A percentile compares a stretch with the other conserved stretches of the same genome.
Evolutionary conservation across 345 rosid species (phyloP).

Genomic region (Barbarea vulgaris): DNA sequence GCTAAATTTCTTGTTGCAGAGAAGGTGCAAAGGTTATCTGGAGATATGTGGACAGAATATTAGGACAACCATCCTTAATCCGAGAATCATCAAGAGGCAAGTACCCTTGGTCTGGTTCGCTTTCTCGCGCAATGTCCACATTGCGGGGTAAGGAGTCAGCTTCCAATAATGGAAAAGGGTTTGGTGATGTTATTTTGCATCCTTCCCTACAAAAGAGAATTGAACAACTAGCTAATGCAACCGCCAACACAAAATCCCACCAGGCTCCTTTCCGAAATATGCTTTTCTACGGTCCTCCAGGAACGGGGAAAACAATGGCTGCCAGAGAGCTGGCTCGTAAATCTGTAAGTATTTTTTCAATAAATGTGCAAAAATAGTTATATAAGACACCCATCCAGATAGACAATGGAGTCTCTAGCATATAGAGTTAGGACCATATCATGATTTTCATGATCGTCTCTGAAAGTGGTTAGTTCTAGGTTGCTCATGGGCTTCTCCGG

Average conservation of each 20-base stretch:
- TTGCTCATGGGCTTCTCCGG: background rate
- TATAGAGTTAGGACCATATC: background rate
- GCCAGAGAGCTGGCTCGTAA: slow-evolving; percentile 87
- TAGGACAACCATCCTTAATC: slow-evolving; percentile 95
- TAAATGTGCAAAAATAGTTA: background rate
- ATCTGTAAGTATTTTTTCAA: slow-evolving; percentile 64
- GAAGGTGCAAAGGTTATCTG: slow-evolving; percentile 98
- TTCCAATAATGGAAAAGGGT: slow-evolving; percentile 62
- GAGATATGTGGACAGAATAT: slow-evolving; percentile 97
- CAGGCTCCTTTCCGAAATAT: slow-evolving; percentile 93
- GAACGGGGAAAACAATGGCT: slow-evolving; percentile 99
- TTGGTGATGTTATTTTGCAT: slow-evolving; percentile 95
- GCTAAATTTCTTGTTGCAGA: slow-evolving; percentile 48
- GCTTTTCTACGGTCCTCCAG: slow-evolving; percentile 99
- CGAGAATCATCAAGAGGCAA: slow-evolving; percentile 96
- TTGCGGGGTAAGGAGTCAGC: slow-evolving; percentile 51
- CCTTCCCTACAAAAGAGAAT: slow-evolving; percentile 84
- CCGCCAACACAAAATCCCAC: slow-evolving; percentile 96
- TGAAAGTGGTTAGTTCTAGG: slow-evolving; percentile 13
- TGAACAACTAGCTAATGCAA: slow-evolving; percentile 78
- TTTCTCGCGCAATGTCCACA: slow-evolving; percentile 54
- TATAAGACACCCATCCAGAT: slow-evolving; percentile 12
- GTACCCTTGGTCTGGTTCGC: slow-evolving; percentile 93
- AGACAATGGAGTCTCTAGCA: slow-evolving; percentile 2
- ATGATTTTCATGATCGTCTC: slow-evolving; percentile 15